Percentiles rank a stretch among this genome's conserved stretches.
These are phyloP conservation scores for Penicillium sp. DNA, from an alignment of 2,329 filamentous ascomycete genomes.

Conservation along the genomic window DNA sequence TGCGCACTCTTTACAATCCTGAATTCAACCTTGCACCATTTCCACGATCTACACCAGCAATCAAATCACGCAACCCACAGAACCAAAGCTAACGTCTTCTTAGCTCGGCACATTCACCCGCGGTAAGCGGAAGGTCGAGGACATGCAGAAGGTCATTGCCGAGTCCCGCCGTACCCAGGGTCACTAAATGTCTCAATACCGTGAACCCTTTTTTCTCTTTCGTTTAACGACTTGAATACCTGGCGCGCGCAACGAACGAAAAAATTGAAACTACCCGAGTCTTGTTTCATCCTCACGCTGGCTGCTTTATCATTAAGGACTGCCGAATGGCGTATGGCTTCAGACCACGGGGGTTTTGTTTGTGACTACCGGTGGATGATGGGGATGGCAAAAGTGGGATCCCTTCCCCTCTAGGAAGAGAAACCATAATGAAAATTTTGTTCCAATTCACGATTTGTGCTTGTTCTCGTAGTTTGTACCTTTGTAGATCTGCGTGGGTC, in stretches of 20 bases:
- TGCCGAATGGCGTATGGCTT: constrained; percentile 22
- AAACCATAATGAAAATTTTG: constrained; percentile 32
- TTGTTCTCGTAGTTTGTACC: neutral
- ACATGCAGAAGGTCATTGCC: constrained; percentile 96
- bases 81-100: constrained; percentile 22
- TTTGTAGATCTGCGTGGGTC: neutral
- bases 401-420: constrained; percentile 24
- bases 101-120: constrained; percentile 97
- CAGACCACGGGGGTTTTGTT: constrained; percentile 24
- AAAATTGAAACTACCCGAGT: constrained; percentile 15
- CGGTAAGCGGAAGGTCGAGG: constrained; percentile 99
- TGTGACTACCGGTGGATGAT: constrained; percentile 25
- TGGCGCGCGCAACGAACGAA: constrained; percentile 26
- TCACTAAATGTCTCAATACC: constrained; percentile 56
- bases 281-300: constrained; percentile 8
- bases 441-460: constrained; percentile 13
- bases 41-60: neutral
- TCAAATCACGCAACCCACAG: neutral
- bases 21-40: neutral
- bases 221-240: constrained; percentile 27
- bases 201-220: constrained; percentile 26
- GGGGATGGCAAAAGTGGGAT: constrained; percentile 31
- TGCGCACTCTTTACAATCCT: neutral
- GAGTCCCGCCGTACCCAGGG: constrained; percentile 76
- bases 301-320: constrained; percentile 7